Conservation (phyloP, 257 asterid genomes). For the Vinca minor region DNA sequence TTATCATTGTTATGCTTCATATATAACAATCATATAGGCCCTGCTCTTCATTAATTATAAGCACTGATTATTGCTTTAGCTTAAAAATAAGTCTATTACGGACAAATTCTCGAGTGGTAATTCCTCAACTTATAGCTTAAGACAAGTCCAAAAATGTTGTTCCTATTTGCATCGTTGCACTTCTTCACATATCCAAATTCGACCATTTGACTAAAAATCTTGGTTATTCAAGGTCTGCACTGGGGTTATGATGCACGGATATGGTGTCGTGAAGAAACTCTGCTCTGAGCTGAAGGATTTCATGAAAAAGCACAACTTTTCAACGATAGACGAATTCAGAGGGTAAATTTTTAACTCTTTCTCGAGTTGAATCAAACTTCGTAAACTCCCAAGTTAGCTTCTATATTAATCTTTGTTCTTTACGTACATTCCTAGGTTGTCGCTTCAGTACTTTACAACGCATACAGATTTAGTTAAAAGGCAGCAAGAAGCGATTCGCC, state of each 20-base stretch:
- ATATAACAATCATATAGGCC: too few species aligned
- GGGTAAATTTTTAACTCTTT: slow-evolving; percentile 50
- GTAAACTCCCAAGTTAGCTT: too few species aligned
- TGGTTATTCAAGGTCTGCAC: slow-evolving; percentile 59
- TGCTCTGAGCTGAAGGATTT: slow-evolving; percentile 81
- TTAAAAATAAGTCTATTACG: too few species aligned
- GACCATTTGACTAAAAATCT: neutral
- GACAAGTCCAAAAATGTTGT: too few species aligned
- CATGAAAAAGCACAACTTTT: slow-evolving; percentile 68
- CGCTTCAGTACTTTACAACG: slow-evolving; percentile 64
- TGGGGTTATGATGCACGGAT: slow-evolving; percentile 94
- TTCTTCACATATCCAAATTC: neutral
- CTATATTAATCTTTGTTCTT: neutral
- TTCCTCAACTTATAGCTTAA: too few species aligned
- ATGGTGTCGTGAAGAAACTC: slow-evolving; percentile 69
- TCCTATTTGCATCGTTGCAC: neutral
- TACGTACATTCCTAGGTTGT: slow-evolving; percentile 33
- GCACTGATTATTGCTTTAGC: too few species aligned
- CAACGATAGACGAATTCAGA: slow-evolving; percentile 68
- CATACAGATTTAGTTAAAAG: slow-evolving; percentile 58
- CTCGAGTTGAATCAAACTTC: neutral
- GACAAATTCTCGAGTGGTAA: too few species aligned
- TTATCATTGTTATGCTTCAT: neutral
- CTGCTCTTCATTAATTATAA: too few species aligned
- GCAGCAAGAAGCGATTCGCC: slow-evolving; percentile 63